Percentiles rank a stretch among this genome's conserved stretches.
phyloP scores from a whole-genome alignment of 805 yeast species.

The Ogataea pilisensis region DNA sequence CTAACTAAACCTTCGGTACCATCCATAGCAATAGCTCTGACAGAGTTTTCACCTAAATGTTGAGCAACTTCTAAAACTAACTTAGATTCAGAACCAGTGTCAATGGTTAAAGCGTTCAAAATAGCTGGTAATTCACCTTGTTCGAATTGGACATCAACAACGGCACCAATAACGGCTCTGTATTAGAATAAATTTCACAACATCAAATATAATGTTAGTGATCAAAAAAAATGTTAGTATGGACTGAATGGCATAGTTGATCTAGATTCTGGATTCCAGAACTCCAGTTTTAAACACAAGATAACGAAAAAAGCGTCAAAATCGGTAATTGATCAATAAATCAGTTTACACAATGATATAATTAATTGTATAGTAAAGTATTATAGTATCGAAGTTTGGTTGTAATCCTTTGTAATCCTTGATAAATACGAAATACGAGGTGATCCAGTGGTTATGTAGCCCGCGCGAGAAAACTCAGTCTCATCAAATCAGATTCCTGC shows the following conservation, averaged over 20 bases:
- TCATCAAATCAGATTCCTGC: constrained; percentile 7
- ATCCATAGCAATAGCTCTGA: constrained; percentile 99
- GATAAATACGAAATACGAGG: too few species aligned
- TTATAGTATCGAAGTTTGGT: too few species aligned
- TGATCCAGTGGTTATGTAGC: constrained; percentile 19
- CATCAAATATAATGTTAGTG: too few species aligned
- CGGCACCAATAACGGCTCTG: constrained; percentile 98
- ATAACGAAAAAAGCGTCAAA: too few species aligned
- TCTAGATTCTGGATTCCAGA: too few species aligned
- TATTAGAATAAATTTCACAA: constrained; percentile 3
- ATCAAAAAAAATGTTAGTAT: constrained; percentile 21
- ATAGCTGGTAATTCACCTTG: constrained; percentile 97
- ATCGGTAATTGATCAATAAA: too few species aligned
- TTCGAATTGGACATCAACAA: constrained; percentile 98
- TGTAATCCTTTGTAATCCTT: too few species aligned
- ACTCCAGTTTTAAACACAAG: too few species aligned
- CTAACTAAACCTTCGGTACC: constrained; percentile 99
- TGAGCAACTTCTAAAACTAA: constrained; percentile 98
- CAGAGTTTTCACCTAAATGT: constrained; percentile 99
- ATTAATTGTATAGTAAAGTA: too few species aligned
- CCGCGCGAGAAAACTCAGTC: constrained; percentile 7
- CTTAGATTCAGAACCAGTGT: constrained; percentile 54
- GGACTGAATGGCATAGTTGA: too few species aligned
- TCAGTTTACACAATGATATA: too few species aligned
- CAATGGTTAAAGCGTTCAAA: constrained; percentile 91